A percentile compares a stretch with the other conserved stretches of the same genome.
Conservation (phyloP, 768 basidiomycete genomes). For the Naematelia aurantialba region DNA sequence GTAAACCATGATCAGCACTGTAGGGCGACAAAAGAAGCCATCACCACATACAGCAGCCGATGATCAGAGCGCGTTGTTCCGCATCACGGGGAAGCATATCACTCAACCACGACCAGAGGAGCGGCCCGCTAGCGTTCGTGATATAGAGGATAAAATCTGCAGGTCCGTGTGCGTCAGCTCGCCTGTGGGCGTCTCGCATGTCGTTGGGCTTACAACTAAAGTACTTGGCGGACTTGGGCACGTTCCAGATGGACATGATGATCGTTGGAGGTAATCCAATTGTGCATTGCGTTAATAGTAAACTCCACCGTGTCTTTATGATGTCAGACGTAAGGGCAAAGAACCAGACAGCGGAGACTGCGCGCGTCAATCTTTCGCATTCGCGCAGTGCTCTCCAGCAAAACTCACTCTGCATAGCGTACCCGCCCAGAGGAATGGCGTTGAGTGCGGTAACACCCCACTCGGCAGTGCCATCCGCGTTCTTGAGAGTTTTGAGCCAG, state of each 20-base stretch:
- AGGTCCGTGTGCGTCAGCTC: background rate
- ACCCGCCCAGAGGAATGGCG: slow-evolving; percentile 15
- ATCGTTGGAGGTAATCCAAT: slow-evolving; percentile 38
- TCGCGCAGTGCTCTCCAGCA: background rate
- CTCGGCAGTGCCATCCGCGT: slow-evolving; percentile 9
- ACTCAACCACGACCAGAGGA: slow-evolving; percentile 43
- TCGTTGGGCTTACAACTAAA: slow-evolving; percentile 32
- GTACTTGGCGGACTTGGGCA: slow-evolving; percentile 38
- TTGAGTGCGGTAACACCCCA: slow-evolving; percentile 17
- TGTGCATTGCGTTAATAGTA: slow-evolving; percentile 29
- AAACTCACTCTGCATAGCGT: slow-evolving; percentile 4
- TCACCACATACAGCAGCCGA: slow-evolving; percentile 27
- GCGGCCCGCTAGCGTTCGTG: slow-evolving; percentile 37
- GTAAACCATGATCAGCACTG: background rate
- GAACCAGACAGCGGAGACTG: slow-evolving; percentile 38
- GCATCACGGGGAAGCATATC: slow-evolving; percentile 44
- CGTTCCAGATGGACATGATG: slow-evolving; percentile 45
- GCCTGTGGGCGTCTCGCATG: background rate
- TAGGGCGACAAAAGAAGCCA: background rate
- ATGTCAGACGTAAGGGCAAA: slow-evolving; percentile 34
- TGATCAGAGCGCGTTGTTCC: slow-evolving; percentile 41
- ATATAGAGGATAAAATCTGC: slow-evolving; percentile 37
- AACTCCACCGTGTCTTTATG: slow-evolving; percentile 38
- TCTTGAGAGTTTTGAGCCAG: slow-evolving; percentile 36
- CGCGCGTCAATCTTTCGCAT: slow-evolving; percentile 1